phyloP scores from a whole-genome alignment of 2,329 filamentous ascomycete genomes.

The Nemania sp. region DNA sequence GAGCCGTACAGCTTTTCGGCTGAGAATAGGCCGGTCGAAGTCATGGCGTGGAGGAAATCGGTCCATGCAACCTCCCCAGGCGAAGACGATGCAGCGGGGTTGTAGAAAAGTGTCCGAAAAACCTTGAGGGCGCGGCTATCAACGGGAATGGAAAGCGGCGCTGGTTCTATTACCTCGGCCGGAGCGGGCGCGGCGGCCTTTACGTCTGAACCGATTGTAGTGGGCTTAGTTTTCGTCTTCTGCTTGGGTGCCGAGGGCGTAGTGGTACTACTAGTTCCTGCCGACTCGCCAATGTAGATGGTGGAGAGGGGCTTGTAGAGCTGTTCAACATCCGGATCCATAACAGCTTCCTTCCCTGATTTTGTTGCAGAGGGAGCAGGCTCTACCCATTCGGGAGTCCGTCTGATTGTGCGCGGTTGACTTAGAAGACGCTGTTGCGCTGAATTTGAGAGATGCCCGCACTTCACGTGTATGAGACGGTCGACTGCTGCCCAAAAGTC shows the following conservation, averaged over 20 bases:
- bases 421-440: not conserved
- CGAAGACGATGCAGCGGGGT: slow-evolving; percentile 37
- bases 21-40: slow-evolving; percentile 49
- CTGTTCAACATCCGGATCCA: not conserved
- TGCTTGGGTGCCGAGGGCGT: not conserved
- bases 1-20: slow-evolving; percentile 63
- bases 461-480: not conserved
- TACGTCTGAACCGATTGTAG: not conserved
- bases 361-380: not conserved
- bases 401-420: not conserved
- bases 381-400: not conserved
- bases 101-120: slow-evolving; percentile 48
- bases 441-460: not conserved
- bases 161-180: not conserved
- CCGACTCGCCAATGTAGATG: not conserved
- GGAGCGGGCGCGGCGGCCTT: not conserved
- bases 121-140: slow-evolving; percentile 41
- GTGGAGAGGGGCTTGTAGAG: not conserved
- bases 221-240: not conserved
- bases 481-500: not conserved
- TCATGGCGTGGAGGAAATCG: slow-evolving; percentile 58
- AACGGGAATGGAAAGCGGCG: slow-evolving; percentile 20
- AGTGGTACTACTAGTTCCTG: not conserved
- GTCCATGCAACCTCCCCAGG: slow-evolving; percentile 55
- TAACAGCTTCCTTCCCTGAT: not conserved